Base-by-base conservation (phyloP, 495 filamentous ascomycete genomes). In the Lineolata rhizophorae region DNA sequence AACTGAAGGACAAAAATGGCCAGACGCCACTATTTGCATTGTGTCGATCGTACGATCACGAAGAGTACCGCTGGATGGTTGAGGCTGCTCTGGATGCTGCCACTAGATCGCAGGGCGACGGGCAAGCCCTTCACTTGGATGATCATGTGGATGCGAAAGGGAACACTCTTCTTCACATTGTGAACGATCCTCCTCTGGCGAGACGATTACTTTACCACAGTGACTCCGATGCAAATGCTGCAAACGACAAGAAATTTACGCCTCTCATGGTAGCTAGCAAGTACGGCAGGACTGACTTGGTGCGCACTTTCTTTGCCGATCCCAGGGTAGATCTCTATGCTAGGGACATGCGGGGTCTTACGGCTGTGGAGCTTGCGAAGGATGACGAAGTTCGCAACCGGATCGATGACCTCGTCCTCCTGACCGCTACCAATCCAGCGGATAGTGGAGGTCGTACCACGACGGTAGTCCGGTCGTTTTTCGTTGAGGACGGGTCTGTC, bases 231-330 rank as follows among this genome's bases (percentile, higher is more conserved):
- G 78, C 83, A 21, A 99, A 99, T 52, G 87, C 87, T 0, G 76
- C 73, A 0, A 99, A 99, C 44, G 90, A 95, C 45, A 93, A 82
- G 57, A 74, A 64, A 29, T 95, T 95, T 44, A 99, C 90, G 0
- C 70, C 90, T 1, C 57, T 99, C 31, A 99, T 99, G 90, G 78
- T 95, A 35, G 85, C 84, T n/a, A 93, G 83, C 60, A 99, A 99
- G 53, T 99, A 93, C 44, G 87, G 85, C 16, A 68, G 90, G 28
- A 75, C 91, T 12, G 87, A 94, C 39, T 76, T 84, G 62, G 85
- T 99, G 4, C 67, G 83, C 35, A 72, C 72, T 11, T 60, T 99
- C 9, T 94, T 92, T 46, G 63, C 68, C 29, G 90, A 95, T 49
- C 62, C 78, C 11, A 60, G 90, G 35, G 82, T 94, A 3, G 90